Evolutionary conservation across 345 rosid species (phyloP).

Genomic region (Boechera divaricarpa): DNA sequence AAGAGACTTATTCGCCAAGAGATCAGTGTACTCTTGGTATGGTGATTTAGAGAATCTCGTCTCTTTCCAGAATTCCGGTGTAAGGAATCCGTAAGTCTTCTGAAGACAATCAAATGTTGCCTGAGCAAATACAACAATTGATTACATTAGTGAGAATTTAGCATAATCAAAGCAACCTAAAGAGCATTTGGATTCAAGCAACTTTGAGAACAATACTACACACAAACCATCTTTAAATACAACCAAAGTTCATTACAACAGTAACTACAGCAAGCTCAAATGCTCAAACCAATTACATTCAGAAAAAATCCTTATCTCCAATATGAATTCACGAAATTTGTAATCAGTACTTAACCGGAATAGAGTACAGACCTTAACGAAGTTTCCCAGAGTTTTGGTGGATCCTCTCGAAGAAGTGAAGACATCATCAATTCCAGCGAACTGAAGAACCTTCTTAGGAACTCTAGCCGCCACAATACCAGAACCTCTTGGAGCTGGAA

Average conservation of each 20-base stretch:
- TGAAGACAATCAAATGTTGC: conserved; percentile 37
- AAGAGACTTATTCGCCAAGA: background rate
- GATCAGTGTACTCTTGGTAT: conserved; percentile 24
- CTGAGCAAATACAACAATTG: background rate
- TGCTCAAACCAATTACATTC: background rate
- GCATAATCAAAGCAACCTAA: background rate
- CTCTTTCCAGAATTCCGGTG: conserved; percentile 41
- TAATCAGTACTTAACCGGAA: background rate
- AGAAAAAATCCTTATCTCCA: too few relatives aligned
- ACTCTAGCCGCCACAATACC: conserved; percentile 83
- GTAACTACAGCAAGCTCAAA: background rate
- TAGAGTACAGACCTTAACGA: conserved; percentile 59
- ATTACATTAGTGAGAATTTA: background rate
- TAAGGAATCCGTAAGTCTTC: conserved; percentile 34
- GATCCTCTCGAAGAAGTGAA: conserved; percentile 75
- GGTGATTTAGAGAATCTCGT: conserved; percentile 28
- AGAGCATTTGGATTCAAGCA: background rate
- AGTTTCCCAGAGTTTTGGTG: conserved; percentile 73
- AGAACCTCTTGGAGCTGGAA: conserved; percentile 79
- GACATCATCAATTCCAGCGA: conserved; percentile 77
- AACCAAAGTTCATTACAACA: background rate
- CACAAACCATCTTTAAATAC: background rate
- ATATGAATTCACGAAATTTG: background rate
- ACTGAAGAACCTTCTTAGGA: conserved; percentile 78
- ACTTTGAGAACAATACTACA: background rate